Evolutionary conservation across 208 protist genomes (phyloP).

Genomic region (Trypanosoma brucei): DNA sequence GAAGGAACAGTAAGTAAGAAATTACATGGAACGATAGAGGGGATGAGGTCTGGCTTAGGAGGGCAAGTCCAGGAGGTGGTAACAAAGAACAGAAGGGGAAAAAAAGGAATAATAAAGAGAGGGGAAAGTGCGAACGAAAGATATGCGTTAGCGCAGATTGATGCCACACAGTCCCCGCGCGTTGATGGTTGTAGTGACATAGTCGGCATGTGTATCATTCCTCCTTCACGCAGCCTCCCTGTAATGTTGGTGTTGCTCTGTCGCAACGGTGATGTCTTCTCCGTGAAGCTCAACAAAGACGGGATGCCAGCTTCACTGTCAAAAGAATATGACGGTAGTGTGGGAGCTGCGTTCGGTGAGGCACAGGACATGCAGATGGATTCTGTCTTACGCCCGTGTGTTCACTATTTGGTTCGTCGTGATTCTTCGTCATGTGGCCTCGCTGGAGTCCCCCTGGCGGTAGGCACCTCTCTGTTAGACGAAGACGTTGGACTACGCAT

Average conservation of each 20-base stretch:
- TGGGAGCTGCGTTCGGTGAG: constrained; percentile 7
- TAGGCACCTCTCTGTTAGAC: constrained; percentile 48
- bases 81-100: too few species aligned
- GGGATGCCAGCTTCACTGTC: constrained; percentile 9
- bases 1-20: too few species aligned
- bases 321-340: constrained; percentile 21
- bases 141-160: too few species aligned
- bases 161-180: too few species aligned
- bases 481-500: constrained; percentile 64
- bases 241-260: constrained; percentile 53
- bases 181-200: constrained; percentile 11
- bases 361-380: not conserved
- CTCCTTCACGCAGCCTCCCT: constrained; percentile 48
- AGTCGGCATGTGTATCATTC: constrained; percentile 49
- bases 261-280: constrained; percentile 70
- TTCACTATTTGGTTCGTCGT: constrained; percentile 27
- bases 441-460: constrained; percentile 42
- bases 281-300: constrained; percentile 35
- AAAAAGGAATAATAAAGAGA: too few species aligned
- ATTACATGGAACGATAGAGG: too few species aligned
- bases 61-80: too few species aligned
- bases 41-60: too few species aligned
- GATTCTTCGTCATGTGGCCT: not conserved
- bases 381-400: constrained; percentile 20
- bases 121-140: too few species aligned